Conservation (phyloP, 495 filamentous ascomycete genomes). For the Aspergillus carlsbadensis region DNA sequence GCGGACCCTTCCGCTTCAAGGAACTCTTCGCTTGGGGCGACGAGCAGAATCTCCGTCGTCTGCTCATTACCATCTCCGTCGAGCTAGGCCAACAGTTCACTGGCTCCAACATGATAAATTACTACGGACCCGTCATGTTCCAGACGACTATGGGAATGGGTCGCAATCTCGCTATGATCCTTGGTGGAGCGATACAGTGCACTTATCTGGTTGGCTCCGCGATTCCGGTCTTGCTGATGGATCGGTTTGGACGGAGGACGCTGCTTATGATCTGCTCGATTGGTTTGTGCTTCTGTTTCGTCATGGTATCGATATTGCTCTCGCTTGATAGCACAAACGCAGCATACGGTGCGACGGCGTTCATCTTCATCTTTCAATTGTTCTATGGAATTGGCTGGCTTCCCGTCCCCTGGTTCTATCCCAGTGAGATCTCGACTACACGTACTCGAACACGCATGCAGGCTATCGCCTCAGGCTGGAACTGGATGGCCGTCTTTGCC, state of each 20-base stretch:
- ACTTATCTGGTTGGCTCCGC: slow-evolving; percentile 37
- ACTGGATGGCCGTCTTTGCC: slow-evolving; percentile 51
- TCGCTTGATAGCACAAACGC: slow-evolving; percentile 25
- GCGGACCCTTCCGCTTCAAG: slow-evolving; percentile 38
- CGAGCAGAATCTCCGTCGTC: slow-evolving; percentile 39
- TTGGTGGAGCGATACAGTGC: slow-evolving; percentile 49
- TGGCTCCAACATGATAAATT: slow-evolving; percentile 56
- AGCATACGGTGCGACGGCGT: slow-evolving; percentile 39
- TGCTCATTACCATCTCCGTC: slow-evolving; percentile 34
- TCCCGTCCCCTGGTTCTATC: slow-evolving; percentile 63
- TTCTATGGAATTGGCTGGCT: slow-evolving; percentile 37
- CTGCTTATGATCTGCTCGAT: slow-evolving; percentile 49
- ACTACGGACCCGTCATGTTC: slow-evolving; percentile 47
- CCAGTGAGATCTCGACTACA: slow-evolving; percentile 58
- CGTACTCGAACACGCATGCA: slow-evolving; percentile 36
- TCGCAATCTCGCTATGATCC: slow-evolving; percentile 48
- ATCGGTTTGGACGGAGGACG: slow-evolving; percentile 49
- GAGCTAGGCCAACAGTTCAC: slow-evolving; percentile 42
- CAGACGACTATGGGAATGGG: slow-evolving; percentile 51
- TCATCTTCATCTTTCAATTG: slow-evolving; percentile 43
- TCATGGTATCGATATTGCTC: slow-evolving; percentile 30
- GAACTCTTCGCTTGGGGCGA: slow-evolving; percentile 37
- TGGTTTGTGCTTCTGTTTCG: slow-evolving; percentile 46
- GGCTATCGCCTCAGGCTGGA: slow-evolving; percentile 40
- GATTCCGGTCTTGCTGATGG: slow-evolving; percentile 44